Base-by-base conservation (phyloP, 129 eudicot genomes). In the Tagetes patula region DNA sequence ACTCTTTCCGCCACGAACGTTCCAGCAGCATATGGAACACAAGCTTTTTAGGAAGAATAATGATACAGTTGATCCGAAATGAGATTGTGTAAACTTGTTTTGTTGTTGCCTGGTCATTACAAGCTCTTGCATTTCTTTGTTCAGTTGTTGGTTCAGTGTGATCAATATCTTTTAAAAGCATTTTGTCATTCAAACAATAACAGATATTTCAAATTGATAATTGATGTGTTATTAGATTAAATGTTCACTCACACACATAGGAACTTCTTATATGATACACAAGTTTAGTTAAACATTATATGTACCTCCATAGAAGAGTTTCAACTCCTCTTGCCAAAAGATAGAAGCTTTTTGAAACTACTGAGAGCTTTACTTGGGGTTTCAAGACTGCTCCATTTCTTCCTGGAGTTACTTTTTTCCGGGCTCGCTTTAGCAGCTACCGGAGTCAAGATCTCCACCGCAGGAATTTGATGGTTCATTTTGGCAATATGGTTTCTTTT, bases 21-120 rank as follows among this genome's bases (percentile, higher is more conserved):
- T 93, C 65, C 87, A 86, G 0, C 98, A 93, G 73, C 98, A 93
- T 82, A 75, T 93, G 62, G 82, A 81, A 77, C 87, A 87, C 53
- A 89, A 93, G 81, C 68, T 93, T 71, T 93, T 93, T 65, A 81
- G 75, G 86, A 89, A 85, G 83, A 80, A 76, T 13, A 76, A 80
- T 4, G 90, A 72, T 31, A 59, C 39, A 45, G 40, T 68, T 0
- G 76, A 72, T 20, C 69, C 43, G 8, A 65, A 72, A 65, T 79
- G 74, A 79, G 65, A 8, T 14, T 0, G 13, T 45, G 13, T 46
- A 6, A 68, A 30, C 65, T 68, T 77, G 70, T 58, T 2, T 12
- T 76, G 40, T 13, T 75, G 12, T 61, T 66, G 52, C n/a, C 20
- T 20, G 11, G 34, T n/a, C 69, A 39, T 39, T 64, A 2, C n/a